Evolutionary conservation across 805 yeast genomes (phyloP), one percentile per base, ranked within the genome.

Genomic region (Candida berthetii): DNA sequence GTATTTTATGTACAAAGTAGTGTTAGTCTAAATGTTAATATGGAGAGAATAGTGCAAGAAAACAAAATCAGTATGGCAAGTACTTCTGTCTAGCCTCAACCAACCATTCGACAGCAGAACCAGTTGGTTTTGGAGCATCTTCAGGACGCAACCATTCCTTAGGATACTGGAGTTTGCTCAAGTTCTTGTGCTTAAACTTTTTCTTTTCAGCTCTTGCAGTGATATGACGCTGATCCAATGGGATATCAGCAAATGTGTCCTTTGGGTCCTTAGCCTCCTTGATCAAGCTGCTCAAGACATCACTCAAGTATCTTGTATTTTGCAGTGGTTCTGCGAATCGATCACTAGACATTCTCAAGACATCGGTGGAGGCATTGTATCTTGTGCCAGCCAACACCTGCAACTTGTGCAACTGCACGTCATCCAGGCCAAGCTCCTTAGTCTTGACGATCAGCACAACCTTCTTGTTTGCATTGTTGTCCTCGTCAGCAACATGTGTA

Each of bases 261-360:
- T 64, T 53, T 3, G 68, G 54, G 39, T 78, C 83, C 54, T 79
- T 84, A 7, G 96, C 68, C 52, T 80, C 90, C 20, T 59, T 58
- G 24, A 90, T 54, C 38, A 93, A 66, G 42, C 71, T 71, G 49
- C 75, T 74, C 48, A 89, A 68, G 22, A 79, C 70, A 42, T 79
- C 84, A 16, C 82, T 80, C 48, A 87, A 65, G 59, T 72, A 80
- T 48, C 84, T 75, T 38, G 91, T 85, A 63, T 93, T 93, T 63
- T 91, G 97, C 1, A 95, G 76, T 34, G 96, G 82, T 53, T 87
- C 86, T 7, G 78, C 69, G 60, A 73, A 86, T 52, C 73, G 73
- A 39, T 75, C 80, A 28, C 78, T 64, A n/a, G 86, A 69, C 62
- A 89, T 75, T 49, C 74, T 76, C 54, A 91, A 72, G 15, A 62